These are phyloP conservation scores for Penicillium turbatum DNA, from an alignment of 495 filamentous ascomycete species.

Conservation along the genomic window DNA sequence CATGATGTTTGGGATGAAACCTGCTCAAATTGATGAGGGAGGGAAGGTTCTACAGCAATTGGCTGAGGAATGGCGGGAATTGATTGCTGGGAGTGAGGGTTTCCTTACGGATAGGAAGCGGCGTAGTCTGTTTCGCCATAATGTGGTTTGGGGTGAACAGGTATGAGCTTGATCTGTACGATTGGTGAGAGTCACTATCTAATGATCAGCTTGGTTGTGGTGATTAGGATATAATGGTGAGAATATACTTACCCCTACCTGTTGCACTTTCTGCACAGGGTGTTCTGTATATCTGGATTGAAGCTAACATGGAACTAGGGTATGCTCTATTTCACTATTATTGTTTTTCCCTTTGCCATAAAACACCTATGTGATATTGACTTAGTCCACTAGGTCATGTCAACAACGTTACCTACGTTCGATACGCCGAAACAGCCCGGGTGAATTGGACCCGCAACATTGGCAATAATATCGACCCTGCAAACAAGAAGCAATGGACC, in stretches of 20 bases:
- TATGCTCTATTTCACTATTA: constrained; percentile 6
- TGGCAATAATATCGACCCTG: constrained; percentile 62
- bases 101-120: constrained; percentile 65
- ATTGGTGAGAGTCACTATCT: background rate
- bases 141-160: constrained; percentile 90
- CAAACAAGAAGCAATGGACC: constrained; percentile 61
- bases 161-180: constrained; percentile 37
- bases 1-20: constrained; percentile 69
- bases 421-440: constrained; percentile 81
- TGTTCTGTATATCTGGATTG: background rate
- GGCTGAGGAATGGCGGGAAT: constrained; percentile 68
- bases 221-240: constrained; percentile 56
- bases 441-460: constrained; percentile 81
- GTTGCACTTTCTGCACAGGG: background rate
- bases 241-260: constrained; percentile 5
- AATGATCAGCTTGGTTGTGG: constrained; percentile 7
- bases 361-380: background rate
- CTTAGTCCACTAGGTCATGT: constrained; percentile 60
- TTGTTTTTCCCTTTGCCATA: too few relatives aligned
- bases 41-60: constrained; percentile 57
- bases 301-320: constrained; percentile 22
- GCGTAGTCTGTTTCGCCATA: constrained; percentile 63
- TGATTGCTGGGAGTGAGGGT: constrained; percentile 75
- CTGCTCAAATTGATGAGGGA: constrained; percentile 57
- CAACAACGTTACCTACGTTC: constrained; percentile 81